These are phyloP conservation scores for Globisporangium recalcitrans DNA, from an alignment of 352 stramenopile species.

Conservation along the genomic window DNA sequence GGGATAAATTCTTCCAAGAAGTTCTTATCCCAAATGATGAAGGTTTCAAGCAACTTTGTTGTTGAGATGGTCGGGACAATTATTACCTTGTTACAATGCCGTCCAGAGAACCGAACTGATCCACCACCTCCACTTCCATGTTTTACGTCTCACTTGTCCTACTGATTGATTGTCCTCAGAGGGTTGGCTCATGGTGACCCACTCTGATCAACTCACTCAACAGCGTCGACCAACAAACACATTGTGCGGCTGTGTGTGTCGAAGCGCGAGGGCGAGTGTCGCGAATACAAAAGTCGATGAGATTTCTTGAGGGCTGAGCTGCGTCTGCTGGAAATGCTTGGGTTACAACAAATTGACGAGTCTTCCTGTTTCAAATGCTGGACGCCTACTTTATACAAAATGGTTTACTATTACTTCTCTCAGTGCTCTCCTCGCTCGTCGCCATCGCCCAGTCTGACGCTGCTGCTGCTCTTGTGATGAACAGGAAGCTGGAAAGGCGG, in stretches of 20 bases:
- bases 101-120: conserved; percentile 66
- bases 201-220: no score
- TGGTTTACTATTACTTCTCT: not conserved
- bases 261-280: no score
- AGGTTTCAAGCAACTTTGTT: conserved; percentile 64
- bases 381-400: not conserved
- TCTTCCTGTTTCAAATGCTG: not conserved
- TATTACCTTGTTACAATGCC: conserved; percentile 78
- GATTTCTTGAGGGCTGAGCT: not conserved
- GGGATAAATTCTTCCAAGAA: conserved; percentile 51
- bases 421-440: not conserved
- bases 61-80: conserved; percentile 70
- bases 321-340: not conserved
- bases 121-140: conserved; percentile 22
- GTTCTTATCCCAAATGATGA: conserved; percentile 86
- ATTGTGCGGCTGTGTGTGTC: no score
- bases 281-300: no score
- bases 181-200: no score
- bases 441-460: not conserved
- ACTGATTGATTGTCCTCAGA: not conserved
- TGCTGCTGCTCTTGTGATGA: not conserved
- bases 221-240: no score
- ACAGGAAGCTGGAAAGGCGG: not conserved
- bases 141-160: not conserved
- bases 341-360: not conserved